Base-by-base conservation (phyloP, 345 rosid genomes). In the Excoecaria cochinchinensis region DNA sequence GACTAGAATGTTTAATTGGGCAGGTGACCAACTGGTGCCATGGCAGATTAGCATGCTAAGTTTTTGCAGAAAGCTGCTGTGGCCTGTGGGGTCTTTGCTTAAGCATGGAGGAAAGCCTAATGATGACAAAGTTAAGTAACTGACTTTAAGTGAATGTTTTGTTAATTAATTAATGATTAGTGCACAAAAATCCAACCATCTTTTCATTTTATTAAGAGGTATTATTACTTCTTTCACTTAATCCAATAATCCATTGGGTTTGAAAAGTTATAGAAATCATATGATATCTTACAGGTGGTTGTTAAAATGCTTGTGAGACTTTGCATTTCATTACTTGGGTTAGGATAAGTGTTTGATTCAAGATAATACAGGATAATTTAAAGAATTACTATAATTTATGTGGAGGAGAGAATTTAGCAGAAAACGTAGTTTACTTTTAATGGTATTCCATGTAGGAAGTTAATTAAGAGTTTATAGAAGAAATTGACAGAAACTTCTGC, bases 1-100 rank as follows among this genome's bases (percentile, higher is more conserved):
- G 53, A 39, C 36, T 78, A 46, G 60, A 11, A 14, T 1, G 72
- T 22, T 22, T 31, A 31, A 31, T 31, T 61, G 74, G 19, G 78
- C 63, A 67, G 87, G 84, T 84, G 75, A 50, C 76, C 87, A 80
- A 44, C 48, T 44, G 0, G 48, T 44, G 48, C 48, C 48, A 10
- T 44, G 48, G 48, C 48, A 44, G 10, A 87, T 79, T 76, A 61
- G 81, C 85, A 71, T 74, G 83, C 79, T 44, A 69, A 74, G 59
- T 12, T 50, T 44, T 46, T 44, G 48, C 48, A 44, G 9, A 6
- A 31, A 10, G 48, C 47, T 4, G 47, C 47, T 5, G 16, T 6
- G 68, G 11, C 2, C 47, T 5, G 16, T 6, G 68, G 11, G 42
- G 67, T 22, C 77, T 57, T 66, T 21, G 70, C 60, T 56, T 31